Evolutionary conservation across 441 rosid genomes (phyloP).

Genomic region (Flueggea neowawraea): DNA sequence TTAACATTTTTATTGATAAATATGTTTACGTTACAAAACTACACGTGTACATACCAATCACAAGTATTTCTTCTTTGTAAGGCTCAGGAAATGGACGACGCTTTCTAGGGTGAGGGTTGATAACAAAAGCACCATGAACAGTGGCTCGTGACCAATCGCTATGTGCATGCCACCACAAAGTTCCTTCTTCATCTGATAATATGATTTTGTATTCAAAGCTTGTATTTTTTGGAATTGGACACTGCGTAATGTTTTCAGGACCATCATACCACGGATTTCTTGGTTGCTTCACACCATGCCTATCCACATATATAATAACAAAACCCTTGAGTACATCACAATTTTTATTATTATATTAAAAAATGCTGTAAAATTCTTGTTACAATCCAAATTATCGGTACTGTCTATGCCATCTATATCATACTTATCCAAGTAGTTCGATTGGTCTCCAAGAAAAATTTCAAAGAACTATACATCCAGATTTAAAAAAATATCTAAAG

Average conservation of each 20-base stretch:
- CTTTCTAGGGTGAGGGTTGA: slow-evolving; percentile 7
- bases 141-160: slow-evolving; percentile 22
- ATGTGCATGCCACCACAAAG: slow-evolving; percentile 24
- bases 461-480: no score
- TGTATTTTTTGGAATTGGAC: slow-evolving; percentile 12
- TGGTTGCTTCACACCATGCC: slow-evolving; percentile 27
- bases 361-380: no score
- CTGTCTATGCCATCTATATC: no score
- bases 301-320: neutral
- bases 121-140: slow-evolving; percentile 20
- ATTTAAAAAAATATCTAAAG: no score
- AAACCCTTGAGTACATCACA: no score
- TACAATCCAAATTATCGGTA: no score
- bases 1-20: no score
- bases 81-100: slow-evolving; percentile 14
- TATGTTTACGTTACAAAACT: no score
- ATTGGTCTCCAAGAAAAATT: no score
- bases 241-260: slow-evolving; percentile 21
- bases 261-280: slow-evolving; percentile 26
- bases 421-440: no score
- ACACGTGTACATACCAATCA: neutral
- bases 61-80: slow-evolving; percentile 2
- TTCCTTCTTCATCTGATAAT: slow-evolving; percentile 19
- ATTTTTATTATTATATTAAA: no score
- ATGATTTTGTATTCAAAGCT: slow-evolving; percentile 16